Conservation (phyloP, 768 basidiomycete genomes). For the Boletus speciosus region DNA sequence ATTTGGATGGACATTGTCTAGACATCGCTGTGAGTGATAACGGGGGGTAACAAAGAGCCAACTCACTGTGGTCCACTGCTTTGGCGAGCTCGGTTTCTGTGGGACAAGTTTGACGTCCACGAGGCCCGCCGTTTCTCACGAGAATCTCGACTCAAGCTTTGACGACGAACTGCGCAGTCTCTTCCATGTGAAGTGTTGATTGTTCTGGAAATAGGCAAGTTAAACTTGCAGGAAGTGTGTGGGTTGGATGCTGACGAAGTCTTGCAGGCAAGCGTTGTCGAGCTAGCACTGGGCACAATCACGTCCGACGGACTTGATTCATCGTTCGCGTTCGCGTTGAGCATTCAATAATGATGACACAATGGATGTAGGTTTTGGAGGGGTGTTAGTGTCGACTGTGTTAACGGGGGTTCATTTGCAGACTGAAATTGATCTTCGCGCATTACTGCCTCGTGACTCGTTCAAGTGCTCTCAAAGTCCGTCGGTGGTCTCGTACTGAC, state of each 20-base stretch:
- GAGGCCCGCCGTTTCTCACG: constrained; percentile 17
- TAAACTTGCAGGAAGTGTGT: neutral
- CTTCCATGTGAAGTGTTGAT: neutral
- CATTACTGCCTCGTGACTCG: too few relatives aligned
- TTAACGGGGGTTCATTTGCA: too few relatives aligned
- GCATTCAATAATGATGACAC: too few relatives aligned
- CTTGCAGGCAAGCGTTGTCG: neutral
- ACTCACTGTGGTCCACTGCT: constrained; percentile 14
- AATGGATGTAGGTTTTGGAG: neutral
- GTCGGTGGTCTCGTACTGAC: too few relatives aligned
- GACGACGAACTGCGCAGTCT: neutral
- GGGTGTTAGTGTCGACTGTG: neutral
- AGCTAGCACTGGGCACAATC: too few relatives aligned
- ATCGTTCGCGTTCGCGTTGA: neutral
- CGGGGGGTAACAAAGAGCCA: neutral
- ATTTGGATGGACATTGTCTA: constrained; percentile 25
- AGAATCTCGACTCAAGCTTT: neutral
- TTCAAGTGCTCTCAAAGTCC: too few relatives aligned
- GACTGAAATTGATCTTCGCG: too few relatives aligned
- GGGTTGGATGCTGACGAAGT: neutral
- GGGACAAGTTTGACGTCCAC: constrained; percentile 19
- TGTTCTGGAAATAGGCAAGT: neutral
- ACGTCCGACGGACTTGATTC: neutral
- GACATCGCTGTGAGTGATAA: constrained; percentile 2
- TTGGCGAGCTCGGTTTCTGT: constrained; percentile 9